A percentile compares a stretch with the other conserved stretches of the same genome.
These are phyloP conservation scores for Entonaema liquescens DNA, from an alignment of 495 filamentous ascomycete genomes.

Conservation along the genomic window DNA sequence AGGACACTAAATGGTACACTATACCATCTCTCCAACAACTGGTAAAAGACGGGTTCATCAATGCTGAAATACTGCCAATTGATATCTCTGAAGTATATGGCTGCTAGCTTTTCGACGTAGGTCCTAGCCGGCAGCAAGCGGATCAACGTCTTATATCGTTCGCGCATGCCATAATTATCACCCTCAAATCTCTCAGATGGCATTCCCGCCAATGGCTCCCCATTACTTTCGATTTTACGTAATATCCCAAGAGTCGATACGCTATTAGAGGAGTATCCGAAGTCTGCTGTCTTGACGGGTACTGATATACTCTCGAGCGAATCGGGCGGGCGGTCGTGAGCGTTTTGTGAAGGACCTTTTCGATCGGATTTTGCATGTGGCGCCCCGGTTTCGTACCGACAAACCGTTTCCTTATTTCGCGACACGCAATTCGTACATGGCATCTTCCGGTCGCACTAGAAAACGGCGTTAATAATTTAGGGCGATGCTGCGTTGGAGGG, in stretches of 20 bases:
- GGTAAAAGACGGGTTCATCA: conserved; percentile 61
- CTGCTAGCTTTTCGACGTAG: conserved; percentile 62
- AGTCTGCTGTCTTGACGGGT: conserved; percentile 50
- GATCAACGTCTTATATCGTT: conserved; percentile 62
- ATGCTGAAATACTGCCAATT: conserved; percentile 68
- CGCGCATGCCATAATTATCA: conserved; percentile 48
- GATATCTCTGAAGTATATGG: conserved; percentile 64
- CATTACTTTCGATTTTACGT: conserved; percentile 56
- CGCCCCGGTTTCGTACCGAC: conserved; percentile 61
- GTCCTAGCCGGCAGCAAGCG: conserved; percentile 61
- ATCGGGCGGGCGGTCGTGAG: conserved; percentile 32
- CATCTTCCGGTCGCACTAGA: conserved; percentile 66
- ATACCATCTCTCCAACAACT: conserved; percentile 62
- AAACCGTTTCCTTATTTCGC: conserved; percentile 58
- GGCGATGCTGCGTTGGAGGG: neutral
- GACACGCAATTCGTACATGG: conserved; percentile 70
- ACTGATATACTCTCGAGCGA: conserved; percentile 22
- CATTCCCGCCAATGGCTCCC: conserved; percentile 41
- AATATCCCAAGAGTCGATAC: conserved; percentile 60
- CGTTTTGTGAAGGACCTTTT: conserved; percentile 34
- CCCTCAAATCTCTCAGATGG: conserved; percentile 38
- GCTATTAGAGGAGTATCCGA: conserved; percentile 59
- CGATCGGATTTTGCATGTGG: conserved; percentile 52
- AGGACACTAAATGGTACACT: conserved; percentile 56
- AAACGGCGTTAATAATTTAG: conserved; percentile 20